Conservation (phyloP, 495 filamentous ascomycete species). For the Xylona heveae region DNA sequence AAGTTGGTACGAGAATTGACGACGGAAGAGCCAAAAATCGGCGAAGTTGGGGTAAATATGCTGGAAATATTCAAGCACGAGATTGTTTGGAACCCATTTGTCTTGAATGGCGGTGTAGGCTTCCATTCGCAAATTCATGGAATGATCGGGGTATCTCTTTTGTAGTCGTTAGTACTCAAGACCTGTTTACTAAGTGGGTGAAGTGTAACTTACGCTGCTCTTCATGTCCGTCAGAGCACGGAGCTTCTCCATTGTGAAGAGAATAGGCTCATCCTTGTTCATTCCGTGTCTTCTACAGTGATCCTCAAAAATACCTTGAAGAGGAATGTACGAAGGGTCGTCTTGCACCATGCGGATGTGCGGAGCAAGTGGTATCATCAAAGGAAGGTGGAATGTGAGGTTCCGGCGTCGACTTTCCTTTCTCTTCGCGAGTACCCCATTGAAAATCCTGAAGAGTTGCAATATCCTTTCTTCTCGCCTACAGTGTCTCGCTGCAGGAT, state of each 20-base stretch:
- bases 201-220: constrained; percentile 27
- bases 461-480: constrained; percentile 85
- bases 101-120: constrained; percentile 81
- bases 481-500: constrained; percentile 78
- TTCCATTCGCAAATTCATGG: constrained; percentile 49
- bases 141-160: constrained; percentile 43
- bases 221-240: constrained; percentile 50
- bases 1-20: constrained; percentile 88
- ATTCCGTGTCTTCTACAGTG: constrained; percentile 70
- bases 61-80: constrained; percentile 80
- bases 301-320: constrained; percentile 89
- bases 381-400: constrained; percentile 81
- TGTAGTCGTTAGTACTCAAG: neutral
- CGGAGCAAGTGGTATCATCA: constrained; percentile 86
- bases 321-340: constrained; percentile 79
- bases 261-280: constrained; percentile 83
- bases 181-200: neutral
- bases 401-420: constrained; percentile 90
- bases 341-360: constrained; percentile 88
- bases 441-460: constrained; percentile 96
- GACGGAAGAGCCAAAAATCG: constrained; percentile 95
- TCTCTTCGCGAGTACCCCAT: constrained; percentile 66
- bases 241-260: constrained; percentile 88
- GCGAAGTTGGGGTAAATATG: constrained; percentile 69
- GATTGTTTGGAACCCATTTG: constrained; percentile 60